Evolutionary conservation across 192 early-diverging fungal genomes (phyloP).

Genomic region (Umbelopsis isabellina): DNA sequence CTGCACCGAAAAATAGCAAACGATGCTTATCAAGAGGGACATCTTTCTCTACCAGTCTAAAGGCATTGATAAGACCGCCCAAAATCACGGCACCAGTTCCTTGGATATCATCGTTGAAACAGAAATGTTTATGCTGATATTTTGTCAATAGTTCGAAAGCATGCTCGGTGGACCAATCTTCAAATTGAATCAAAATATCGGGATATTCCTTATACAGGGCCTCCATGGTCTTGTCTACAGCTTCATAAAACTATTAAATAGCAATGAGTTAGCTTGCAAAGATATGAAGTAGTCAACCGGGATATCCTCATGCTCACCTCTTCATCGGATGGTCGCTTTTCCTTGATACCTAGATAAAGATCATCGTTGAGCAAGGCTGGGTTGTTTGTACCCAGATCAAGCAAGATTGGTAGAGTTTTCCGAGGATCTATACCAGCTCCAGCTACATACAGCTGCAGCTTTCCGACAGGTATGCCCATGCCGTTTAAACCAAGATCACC

Average conservation of each 20-base stretch:
- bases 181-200: conserved; percentile 87
- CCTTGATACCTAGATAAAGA: conserved; percentile 40
- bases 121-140: conserved; percentile 72
- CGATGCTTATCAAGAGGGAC: conserved; percentile 74
- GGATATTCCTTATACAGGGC: conserved; percentile 75
- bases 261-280: not conserved
- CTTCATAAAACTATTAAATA: conserved; percentile 68
- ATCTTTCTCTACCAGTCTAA: conserved; percentile 60
- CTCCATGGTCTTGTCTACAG: conserved; percentile 81
- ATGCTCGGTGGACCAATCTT: conserved; percentile 92
- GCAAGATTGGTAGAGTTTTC: conserved; percentile 38
- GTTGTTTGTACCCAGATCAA: conserved; percentile 45
- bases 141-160: conserved; percentile 78
- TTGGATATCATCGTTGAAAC: conserved; percentile 95
- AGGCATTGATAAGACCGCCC: conserved; percentile 87
- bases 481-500: conserved; percentile 94
- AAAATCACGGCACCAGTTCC: conserved; percentile 92
- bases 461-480: conserved; percentile 94
- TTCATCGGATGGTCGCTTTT: conserved; percentile 21
- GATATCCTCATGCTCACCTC: not conserved
- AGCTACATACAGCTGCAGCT: conserved; percentile 60
- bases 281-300: not conserved
- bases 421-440: conserved; percentile 43
- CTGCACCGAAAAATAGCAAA: conserved; percentile 90
- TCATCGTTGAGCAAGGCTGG: conserved; percentile 37